phyloP scores from a whole-genome alignment of 2,329 filamentous ascomycete species.

The Lasiodiplodia citricola region DNA sequence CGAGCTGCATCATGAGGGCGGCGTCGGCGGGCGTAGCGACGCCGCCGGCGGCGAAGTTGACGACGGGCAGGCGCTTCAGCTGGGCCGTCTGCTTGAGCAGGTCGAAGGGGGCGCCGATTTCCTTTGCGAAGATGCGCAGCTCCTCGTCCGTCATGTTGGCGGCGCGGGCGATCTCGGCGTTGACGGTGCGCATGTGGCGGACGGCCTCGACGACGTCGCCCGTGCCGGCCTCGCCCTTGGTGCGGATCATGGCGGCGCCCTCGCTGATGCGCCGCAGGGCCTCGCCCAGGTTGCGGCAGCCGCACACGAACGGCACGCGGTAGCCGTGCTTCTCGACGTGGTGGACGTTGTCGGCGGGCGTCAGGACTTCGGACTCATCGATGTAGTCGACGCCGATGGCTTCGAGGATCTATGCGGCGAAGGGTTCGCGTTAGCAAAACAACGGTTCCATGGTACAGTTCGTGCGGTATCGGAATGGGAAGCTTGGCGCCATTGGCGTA shows the following conservation, averaged over 20 bases:
- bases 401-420: conserved; percentile 77
- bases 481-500: conserved; percentile 3
- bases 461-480: conserved; percentile 10
- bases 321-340: conserved; percentile 90
- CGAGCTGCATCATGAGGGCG: conserved; percentile 98
- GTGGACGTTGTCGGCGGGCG: conserved; percentile 86
- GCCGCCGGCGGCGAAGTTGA: conserved; percentile 98
- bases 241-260: conserved; percentile 98
- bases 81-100: conserved; percentile 86
- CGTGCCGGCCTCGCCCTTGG: conserved; percentile 96
- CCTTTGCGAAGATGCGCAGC: conserved; percentile 78
- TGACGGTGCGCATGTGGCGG: conserved; percentile 92
- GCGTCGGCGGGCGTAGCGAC: conserved; percentile 99
- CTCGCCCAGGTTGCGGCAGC: conserved; percentile 92
- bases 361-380: conserved; percentile 97
- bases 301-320: conserved; percentile 91
- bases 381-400: conserved; percentile 96
- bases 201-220: conserved; percentile 97
- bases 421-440: background rate
- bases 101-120: conserved; percentile 77
- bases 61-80: conserved; percentile 86
- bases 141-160: conserved; percentile 70
- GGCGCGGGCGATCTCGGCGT: conserved; percentile 78
- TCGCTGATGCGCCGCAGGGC: conserved; percentile 88
- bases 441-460: background rate